Conservation (phyloP, 2,329 filamentous ascomycete species). For the Aspergillus tamarii region DNA sequence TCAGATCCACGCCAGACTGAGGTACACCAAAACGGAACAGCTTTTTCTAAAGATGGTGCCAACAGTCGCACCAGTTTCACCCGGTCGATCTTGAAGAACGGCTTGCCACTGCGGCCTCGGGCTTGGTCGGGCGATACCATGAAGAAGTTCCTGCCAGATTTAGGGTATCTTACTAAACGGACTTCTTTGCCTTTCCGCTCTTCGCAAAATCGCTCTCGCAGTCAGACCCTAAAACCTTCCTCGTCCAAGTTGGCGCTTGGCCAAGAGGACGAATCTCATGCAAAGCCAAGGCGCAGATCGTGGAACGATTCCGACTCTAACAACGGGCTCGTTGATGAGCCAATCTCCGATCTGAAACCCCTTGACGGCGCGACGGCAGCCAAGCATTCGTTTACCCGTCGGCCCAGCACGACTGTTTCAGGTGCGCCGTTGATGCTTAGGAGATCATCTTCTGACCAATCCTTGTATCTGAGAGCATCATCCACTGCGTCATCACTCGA, state of each 20-base stretch:
- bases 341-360: conserved; percentile 37
- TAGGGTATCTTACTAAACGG: conserved; percentile 35
- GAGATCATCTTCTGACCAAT: conserved; percentile 74
- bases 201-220: conserved; percentile 32
- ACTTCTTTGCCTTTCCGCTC: conserved; percentile 34
- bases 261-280: conserved; percentile 12
- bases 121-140: conserved; percentile 40
- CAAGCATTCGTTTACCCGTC: conserved; percentile 37
- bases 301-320: conserved; percentile 25
- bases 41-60: conserved; percentile 21
- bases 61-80: conserved; percentile 36
- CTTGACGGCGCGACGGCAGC: conserved; percentile 31
- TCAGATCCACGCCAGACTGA: conserved; percentile 4
- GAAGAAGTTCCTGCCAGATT: conserved; percentile 42
- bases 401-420: conserved; percentile 29
- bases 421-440: conserved; percentile 48
- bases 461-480: conserved; percentile 70
- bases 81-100: conserved; percentile 37
- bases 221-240: conserved; percentile 28
- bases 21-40: not conserved
- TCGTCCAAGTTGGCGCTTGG: conserved; percentile 23
- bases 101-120: conserved; percentile 37
- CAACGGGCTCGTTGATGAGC: conserved; percentile 31
- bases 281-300: conserved; percentile 13
- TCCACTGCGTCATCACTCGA: conserved; percentile 82